Evolutionary conservation across 805 yeast genomes (phyloP), one percentile per base, ranked within the genome.

Genomic region (Ogataea siamensis): DNA sequence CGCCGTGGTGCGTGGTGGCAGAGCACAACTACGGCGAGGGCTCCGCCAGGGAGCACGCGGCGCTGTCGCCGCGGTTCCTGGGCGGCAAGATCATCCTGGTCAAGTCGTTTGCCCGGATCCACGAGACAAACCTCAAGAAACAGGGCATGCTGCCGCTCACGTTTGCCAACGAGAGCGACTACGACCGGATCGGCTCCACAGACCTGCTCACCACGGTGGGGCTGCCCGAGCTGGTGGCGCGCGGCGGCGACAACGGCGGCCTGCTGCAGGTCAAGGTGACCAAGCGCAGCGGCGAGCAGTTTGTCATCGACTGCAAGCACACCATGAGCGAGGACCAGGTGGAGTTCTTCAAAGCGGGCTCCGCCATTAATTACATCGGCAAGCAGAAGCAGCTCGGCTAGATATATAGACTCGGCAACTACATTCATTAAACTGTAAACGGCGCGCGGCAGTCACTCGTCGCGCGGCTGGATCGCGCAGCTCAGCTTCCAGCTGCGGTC

Each of bases 1-100:
- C 84, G 53, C 93, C 94, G 14, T 91, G 99, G 99, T 74, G 80
- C 50, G 97, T 93, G 30, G 83, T 93, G 48, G 98, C 97, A 38
- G 99, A 93, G 64, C 96, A 93, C 62, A 91, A 91, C 67, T 93
- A 91, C 58, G 99, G 99, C 67, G 99, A 91, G 71, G 99, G 99
- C 55, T 89, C 97, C 34, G 97, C 99, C 21, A 85, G 99, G 76
- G 99, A 91, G 64, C 99, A 91, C 58, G 99, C 99, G 31, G 98
- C 98, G 11, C 72, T 93, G 51, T 87, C 93, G 22, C 99, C 98
- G 40, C 77, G 94, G 66, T 93, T 86, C 71, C 73, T 93, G 30
- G 98, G 97, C 44, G 98, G 99, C 47, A 67, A 81, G 42, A 77
- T 88, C 47, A 83, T 91, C 46, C 69, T 91, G 46, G 95, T 87